Evolutionary conservation across 129 eudicot genomes (phyloP).

Genomic region (Flaveria sonorensis): DNA sequence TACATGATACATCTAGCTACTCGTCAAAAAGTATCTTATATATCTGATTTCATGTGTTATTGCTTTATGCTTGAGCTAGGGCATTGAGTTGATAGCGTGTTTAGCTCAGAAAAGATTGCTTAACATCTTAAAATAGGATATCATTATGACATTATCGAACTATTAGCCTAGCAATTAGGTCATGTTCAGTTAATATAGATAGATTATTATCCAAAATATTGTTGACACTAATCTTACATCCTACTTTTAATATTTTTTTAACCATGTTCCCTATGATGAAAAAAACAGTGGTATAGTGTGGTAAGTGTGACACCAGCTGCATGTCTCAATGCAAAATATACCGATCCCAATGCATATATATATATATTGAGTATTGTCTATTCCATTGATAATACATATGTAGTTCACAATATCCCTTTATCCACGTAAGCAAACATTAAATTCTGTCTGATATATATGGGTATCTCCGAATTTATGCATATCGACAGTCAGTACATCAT

Average conservation of each 20-base stretch:
- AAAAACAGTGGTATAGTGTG: not conserved
- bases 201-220: not conserved
- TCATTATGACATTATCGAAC: not conserved
- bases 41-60: not conserved
- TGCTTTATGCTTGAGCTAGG: not conserved
- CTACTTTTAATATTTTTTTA: not conserved
- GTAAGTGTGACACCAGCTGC: not conserved
- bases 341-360: not conserved
- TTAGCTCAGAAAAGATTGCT: not conserved
- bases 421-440: constrained; percentile 15
- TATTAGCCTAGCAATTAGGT: not conserved
- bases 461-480: constrained; percentile 25
- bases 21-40: too few relatives aligned
- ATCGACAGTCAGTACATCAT: constrained; percentile 17
- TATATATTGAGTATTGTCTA: not conserved
- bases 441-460: constrained; percentile 28
- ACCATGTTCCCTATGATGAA: not conserved
- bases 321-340: not conserved
- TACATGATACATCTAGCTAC: too few relatives aligned
- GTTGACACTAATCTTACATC: too few relatives aligned
- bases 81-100: not conserved
- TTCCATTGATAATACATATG: not conserved
- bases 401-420: not conserved
- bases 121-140: not conserved
- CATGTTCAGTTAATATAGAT: not conserved